A percentile compares a stretch with the other conserved stretches of the same genome.
These are phyloP conservation scores for Cryptosporidium sp. DNA, from an alignment of 169 alveolate species.

Conservation along the genomic window DNA sequence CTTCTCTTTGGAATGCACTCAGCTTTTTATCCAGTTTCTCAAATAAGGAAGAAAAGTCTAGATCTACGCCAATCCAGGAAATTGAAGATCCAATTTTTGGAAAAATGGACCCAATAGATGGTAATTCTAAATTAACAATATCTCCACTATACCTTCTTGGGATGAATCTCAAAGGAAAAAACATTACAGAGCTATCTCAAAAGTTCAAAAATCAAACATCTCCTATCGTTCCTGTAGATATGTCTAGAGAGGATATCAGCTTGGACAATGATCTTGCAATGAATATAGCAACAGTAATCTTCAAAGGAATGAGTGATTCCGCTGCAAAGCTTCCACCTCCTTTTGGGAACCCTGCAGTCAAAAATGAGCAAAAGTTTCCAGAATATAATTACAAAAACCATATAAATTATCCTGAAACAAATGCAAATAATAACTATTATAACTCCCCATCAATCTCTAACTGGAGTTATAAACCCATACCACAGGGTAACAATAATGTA, in stretches of 20 bases:
- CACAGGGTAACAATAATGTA: conserved; percentile 45
- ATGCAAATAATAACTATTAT: conserved; percentile 1
- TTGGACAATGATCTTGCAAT: conserved; percentile 28
- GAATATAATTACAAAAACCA: neutral
- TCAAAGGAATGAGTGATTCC: conserved; percentile 65
- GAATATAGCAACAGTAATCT: conserved; percentile 60
- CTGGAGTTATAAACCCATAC: conserved; percentile 73
- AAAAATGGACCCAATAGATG: conserved; percentile 8
- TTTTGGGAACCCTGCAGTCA: conserved; percentile 42
- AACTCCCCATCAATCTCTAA: conserved; percentile 39
- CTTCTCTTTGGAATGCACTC: conserved; percentile 50
- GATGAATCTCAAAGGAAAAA: conserved; percentile 18
- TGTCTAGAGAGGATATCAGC: conserved; percentile 32
- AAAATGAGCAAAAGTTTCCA: conserved; percentile 2
- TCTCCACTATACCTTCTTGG: conserved; percentile 56
- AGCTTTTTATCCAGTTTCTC: conserved; percentile 27
- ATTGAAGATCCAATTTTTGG: conserved; percentile 9
- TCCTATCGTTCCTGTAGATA: conserved; percentile 33
- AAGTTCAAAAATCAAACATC: conserved; percentile 39
- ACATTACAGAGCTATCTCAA: conserved; percentile 60
- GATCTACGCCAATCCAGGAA: neutral
- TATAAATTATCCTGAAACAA: neutral
- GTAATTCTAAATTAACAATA: conserved; percentile 11
- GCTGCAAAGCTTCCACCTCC: conserved; percentile 63
- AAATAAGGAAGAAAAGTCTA: neutral